Evolutionary conservation across 2,329 filamentous ascomycete species (phyloP).

Genomic region (Rhynchosporium secalis): DNA sequence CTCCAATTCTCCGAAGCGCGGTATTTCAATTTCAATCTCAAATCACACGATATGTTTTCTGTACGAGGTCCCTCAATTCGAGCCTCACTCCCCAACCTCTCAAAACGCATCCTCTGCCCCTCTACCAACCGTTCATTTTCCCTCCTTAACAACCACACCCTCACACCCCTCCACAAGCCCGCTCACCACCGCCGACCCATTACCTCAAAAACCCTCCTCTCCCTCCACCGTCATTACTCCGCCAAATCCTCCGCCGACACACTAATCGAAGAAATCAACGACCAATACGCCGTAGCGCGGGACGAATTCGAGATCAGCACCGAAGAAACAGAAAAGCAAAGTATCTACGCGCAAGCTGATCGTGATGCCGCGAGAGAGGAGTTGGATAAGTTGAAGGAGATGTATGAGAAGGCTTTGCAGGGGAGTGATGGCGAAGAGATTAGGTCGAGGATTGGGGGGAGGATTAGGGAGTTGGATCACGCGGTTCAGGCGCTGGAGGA

Average conservation of each 20-base stretch:
- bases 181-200: neutral
- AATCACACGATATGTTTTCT: slow-evolving; percentile 27
- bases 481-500: slow-evolving; percentile 46
- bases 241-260: slow-evolving; percentile 4
- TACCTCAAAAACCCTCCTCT: neutral
- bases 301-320: slow-evolving; percentile 52
- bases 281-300: slow-evolving; percentile 45
- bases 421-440: slow-evolving; percentile 45
- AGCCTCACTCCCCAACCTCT: slow-evolving; percentile 20
- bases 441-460: slow-evolving; percentile 45
- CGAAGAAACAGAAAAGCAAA: slow-evolving; percentile 46
- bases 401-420: slow-evolving; percentile 39
- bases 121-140: slow-evolving; percentile 1
- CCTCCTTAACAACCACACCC: slow-evolving; percentile 3
- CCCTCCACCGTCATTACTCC: neutral
- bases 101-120: slow-evolving; percentile 11
- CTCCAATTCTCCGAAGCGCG: neutral
- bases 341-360: slow-evolving; percentile 48
- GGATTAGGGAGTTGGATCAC: slow-evolving; percentile 48
- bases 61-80: slow-evolving; percentile 24
- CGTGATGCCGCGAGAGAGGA: slow-evolving; percentile 48
- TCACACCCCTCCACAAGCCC: neutral
- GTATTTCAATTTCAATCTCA: neutral
- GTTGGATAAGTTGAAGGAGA: slow-evolving; percentile 42
- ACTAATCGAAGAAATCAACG: slow-evolving; percentile 5